Base-by-base conservation (phyloP, 257 asterid species). In the Schizonepeta tenuifolia region DNA sequence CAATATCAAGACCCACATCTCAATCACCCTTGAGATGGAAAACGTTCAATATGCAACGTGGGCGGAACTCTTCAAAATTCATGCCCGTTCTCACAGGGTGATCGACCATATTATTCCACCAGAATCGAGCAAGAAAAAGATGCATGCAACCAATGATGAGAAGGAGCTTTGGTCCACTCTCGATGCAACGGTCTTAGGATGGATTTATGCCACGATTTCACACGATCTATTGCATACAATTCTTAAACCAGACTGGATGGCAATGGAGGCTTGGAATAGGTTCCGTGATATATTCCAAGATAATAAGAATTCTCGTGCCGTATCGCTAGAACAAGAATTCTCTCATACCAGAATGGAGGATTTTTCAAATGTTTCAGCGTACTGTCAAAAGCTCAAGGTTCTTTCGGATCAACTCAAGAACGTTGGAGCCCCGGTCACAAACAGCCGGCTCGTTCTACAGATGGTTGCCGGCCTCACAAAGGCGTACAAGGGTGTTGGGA, bases 21-120 rank as follows among this genome's bases (percentile, higher is more conserved):
- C 51, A 6, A 63, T 63, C 53, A 63, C 9, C 12, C 69, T 38
- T 38, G 53, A 36, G 69, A 63, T 63, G 53, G 54, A 63, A 15
- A 36, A 38, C 11, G 53, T 18, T 13, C 65, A 59, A 4, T 59
- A 59, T 5, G 12, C 44, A 0, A 59, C 65, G 1, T 59, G 65
- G 65, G 65, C 21, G 2, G 44, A 59, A 15, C 7, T 59, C 1
- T 31, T 59, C 5, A 26, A 59, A 22, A 17, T 59, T 14, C 43
- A 28, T 6, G 62, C 62, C 1, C 14, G 35, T 0, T 56, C 62
- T 3, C 35, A 56, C 2, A 2, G 22, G 0, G 62, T 56, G 1
- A 12, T 56, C 1, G 36, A 56, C 8, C 62, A 56, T 22, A 56
- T 56, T 6, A 8, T 10, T 22, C 36, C 47, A 41, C 47, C 47